Evolutionary conservation across 352 stramenopile species (phyloP).

Genomic region (Phytophthora agathidicida): DNA sequence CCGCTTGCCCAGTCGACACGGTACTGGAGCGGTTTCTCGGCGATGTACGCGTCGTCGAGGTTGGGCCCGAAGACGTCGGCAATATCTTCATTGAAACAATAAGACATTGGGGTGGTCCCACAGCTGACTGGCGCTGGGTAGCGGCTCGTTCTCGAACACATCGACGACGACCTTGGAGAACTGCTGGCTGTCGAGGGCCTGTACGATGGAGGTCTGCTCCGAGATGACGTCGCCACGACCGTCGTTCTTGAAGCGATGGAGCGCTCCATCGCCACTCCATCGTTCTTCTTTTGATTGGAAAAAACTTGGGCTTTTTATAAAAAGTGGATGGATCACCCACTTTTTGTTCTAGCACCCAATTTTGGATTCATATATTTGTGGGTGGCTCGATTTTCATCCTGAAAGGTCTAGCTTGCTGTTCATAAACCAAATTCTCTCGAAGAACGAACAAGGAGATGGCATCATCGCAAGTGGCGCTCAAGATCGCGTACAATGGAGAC

Average conservation of each 20-base stretch:
- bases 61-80: constrained; percentile 72
- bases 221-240: constrained; percentile 83
- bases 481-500: constrained; percentile 80
- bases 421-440: too few species aligned
- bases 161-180: constrained; percentile 61
- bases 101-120: constrained; percentile 66
- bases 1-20: constrained; percentile 32
- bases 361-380: too few species aligned
- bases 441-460: too few species aligned
- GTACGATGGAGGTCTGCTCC: constrained; percentile 56
- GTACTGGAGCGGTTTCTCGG: constrained; percentile 22
- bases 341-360: too few species aligned
- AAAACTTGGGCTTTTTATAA: too few species aligned
- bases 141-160: constrained; percentile 53
- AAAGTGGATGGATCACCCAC: too few species aligned
- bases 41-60: constrained; percentile 38
- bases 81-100: constrained; percentile 73
- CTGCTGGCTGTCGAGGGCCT: constrained; percentile 62
- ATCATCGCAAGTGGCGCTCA: constrained; percentile 55
- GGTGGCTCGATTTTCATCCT: too few species aligned
- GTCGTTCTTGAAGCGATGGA: constrained; percentile 91
- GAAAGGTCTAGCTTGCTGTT: too few species aligned
- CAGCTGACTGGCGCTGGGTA: constrained; percentile 48
- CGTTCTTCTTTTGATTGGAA: too few species aligned
- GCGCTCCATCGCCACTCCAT: too few species aligned